phyloP scores from a whole-genome alignment of 139 green algal genomes.

The Volvox africanus region DNA sequence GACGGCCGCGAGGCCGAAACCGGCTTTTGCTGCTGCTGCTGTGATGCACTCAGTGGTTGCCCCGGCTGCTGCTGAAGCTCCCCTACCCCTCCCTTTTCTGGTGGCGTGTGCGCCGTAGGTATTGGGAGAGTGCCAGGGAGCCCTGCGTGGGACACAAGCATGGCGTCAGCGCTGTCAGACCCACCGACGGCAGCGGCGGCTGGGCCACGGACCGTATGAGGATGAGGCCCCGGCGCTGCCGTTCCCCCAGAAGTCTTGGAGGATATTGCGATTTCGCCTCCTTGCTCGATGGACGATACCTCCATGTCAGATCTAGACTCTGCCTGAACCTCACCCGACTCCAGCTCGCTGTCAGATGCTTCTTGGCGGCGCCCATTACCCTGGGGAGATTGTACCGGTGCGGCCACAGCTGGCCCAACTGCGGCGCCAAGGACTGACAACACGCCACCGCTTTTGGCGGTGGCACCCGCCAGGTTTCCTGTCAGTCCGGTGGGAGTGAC shows the following conservation, averaged over 20 bases:
- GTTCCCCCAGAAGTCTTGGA: background rate
- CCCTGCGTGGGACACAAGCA: too few relatives aligned
- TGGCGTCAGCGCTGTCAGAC: background rate
- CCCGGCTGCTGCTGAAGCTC: background rate
- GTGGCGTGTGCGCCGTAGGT: too few relatives aligned
- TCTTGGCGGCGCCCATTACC: background rate
- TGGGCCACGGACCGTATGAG: background rate
- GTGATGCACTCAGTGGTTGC: background rate
- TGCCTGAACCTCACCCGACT: background rate
- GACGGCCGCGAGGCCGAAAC: background rate
- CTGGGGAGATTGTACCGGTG: background rate
- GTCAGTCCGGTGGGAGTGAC: background rate
- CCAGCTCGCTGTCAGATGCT: background rate
- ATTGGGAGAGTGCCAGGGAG: background rate
- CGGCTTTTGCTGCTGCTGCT: background rate
- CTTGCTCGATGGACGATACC: background rate
- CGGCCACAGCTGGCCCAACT: background rate
- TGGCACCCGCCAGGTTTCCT: background rate
- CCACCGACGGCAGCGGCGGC: background rate
- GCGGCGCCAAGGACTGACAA: too few relatives aligned
- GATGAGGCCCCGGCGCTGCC: background rate
- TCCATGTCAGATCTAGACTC: constrained; percentile 15
- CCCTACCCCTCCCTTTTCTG: too few relatives aligned
- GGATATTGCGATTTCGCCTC: background rate
- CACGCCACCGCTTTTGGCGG: background rate